Evolutionary conservation across 2,329 filamentous ascomycete genomes (phyloP), one percentile per base, ranked within the genome.

Genomic region (Aureobasidium pullulans): DNA sequence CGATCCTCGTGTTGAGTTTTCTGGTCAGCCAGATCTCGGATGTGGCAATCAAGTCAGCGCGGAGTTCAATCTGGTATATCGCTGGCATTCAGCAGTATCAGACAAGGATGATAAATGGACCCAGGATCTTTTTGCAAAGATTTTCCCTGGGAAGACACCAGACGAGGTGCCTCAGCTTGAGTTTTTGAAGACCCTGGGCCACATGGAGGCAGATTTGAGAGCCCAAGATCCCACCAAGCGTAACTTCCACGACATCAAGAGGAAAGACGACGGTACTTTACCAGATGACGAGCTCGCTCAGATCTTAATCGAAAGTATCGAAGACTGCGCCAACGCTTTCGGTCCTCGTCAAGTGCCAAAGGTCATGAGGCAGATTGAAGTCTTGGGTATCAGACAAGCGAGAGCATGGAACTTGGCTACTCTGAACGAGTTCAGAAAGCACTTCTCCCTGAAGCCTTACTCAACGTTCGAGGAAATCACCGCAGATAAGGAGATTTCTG

Each of bases 341-440:
- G 84, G 84, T 1, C 79, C 84, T 2, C 77, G 78, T 13, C 83
- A 81, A 66, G 77, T 86, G 0, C 84, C 84, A 4, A 77, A 76
- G 42, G 77, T 80, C 1, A 78, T 87, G 66, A 82, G 79, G 65
- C 75, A 77, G 1, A 77, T 87, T n/a, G 85, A 87, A 68, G 76
- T 85, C 2, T 75, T 85, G 2, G 84, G 83, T 8, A 86, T 86
- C 53, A 75, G 79, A 16, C 84, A 86, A 64, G 81, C 79, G 6
- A 80, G 84, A 40, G 79, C 80, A 39, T 86, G 83, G 84, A 79
- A 83, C 57, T 70, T 84, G 10, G 81, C 79, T 0, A 82, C 82
- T 0, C 70, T 87, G 40, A 87, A 87, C 64, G 84, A 87, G 67
- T 85, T 87, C 71, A 77, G 85, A 7, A 76, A 81, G 60, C 85